Evolutionary conservation across 441 rosid genomes (phyloP).

Genomic region (Breynia disticha): DNA sequence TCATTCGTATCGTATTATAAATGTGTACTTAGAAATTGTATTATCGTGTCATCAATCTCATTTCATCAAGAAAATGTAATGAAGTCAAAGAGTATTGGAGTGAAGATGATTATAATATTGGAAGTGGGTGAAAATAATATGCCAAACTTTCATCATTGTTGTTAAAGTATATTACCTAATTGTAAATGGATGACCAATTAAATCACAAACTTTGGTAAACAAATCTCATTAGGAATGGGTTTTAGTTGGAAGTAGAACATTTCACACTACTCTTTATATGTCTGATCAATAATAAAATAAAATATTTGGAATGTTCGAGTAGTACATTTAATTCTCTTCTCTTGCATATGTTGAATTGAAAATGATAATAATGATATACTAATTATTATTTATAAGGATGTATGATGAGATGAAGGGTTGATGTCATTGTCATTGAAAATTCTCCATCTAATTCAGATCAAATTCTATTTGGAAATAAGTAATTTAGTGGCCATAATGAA

Average conservation of each 20-base stretch:
- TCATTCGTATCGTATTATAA: not conserved
- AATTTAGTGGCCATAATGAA: no score
- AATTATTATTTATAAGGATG: not conserved
- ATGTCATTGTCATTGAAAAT: conserved; percentile 32
- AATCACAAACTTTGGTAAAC: conserved; percentile 27
- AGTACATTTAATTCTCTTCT: no score
- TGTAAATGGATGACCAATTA: conserved; percentile 18
- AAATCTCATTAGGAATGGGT: conserved; percentile 26
- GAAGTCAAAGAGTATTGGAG: conserved; percentile 12
- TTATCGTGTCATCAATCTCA: not conserved
- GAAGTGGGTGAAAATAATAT: conserved; percentile 28
- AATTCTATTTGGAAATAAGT: conserved; percentile 6
- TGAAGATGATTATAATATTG: conserved; percentile 8
- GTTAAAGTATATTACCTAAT: conserved; percentile 20
- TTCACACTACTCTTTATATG: conserved; percentile 13
- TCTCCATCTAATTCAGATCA: conserved; percentile 5
- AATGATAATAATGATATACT: no score
- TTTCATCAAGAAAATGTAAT: not conserved
- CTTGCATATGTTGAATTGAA: no score
- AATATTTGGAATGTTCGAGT: no score
- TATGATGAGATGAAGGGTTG: not conserved
- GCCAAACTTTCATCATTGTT: conserved; percentile 16
- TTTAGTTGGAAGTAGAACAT: conserved; percentile 14
- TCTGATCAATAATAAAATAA: no score
- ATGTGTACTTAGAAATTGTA: not conserved